Evolutionary conservation across 306 rosid species (phyloP), one percentile per base, ranked within the genome.

Genomic region (Cucumis hystrix): DNA sequence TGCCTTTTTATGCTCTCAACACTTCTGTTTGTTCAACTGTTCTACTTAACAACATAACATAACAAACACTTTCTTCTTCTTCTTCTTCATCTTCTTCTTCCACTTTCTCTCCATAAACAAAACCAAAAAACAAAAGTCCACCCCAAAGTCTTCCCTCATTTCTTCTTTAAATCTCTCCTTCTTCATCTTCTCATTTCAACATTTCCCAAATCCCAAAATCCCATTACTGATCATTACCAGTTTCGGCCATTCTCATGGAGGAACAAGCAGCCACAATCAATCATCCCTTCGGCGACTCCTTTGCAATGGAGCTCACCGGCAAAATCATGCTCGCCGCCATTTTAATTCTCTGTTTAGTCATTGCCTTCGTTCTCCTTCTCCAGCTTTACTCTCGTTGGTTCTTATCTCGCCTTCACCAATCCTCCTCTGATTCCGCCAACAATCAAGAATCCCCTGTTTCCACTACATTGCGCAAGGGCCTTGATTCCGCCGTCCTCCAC

Each of bases 351-450:
- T 91, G 89, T 78, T 55, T 88, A 35, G 90, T 88, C 39, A 88
- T 90, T 39, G 76, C 83, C 28, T 88, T 95, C 80, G 93, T 95
- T 37, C 80, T 92, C 16, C 54, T 87, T 57, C 92, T 95, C 60
- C 96, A 95, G 68, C 87, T 95, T 77, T 95, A 90, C 84, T 88
- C 97, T 35, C 89, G 83, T 54, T 90, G 88, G 89, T 89, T 85
- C 80, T 85, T 90, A 90, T 80, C 92, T 78, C 30, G 88, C 57
- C 7, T 16, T 16, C 20, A 16, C 57, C 20, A 82, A 41, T 80
- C 77, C 77, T 30, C 55, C 10, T 4, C 74, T 39, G 52, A 86
- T 56, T 81, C 80, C 7, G 69, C 63, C 51, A 83, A 87, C 0
- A 90, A 95, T 6, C 93, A 89, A 37, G 90, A 92, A 65, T 77